Evolutionary conservation across 225 moss, liverwort and hornwort species (phyloP).

Genomic region (Lunularia cruciata): DNA sequence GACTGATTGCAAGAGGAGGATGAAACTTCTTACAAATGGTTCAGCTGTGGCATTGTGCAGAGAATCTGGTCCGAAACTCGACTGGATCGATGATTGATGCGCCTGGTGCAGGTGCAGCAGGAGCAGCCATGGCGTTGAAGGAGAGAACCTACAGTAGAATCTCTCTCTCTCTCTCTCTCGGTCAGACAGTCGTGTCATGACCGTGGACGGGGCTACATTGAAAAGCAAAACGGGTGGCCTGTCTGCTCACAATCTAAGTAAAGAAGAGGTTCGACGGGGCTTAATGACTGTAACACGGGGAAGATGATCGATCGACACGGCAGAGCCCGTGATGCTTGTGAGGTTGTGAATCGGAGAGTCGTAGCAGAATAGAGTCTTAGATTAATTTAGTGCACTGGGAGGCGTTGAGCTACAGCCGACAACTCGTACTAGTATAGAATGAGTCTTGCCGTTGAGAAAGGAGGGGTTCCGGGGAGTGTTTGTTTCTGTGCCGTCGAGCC

Average conservation of each 20-base stretch:
- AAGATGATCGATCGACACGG: neutral
- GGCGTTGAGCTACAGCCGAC: neutral
- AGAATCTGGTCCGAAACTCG: neutral
- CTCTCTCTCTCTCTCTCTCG: neutral
- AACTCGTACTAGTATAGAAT: neutral
- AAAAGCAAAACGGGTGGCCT: neutral
- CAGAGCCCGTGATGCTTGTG: too few relatives aligned
- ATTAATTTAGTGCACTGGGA: too few relatives aligned
- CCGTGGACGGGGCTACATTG: slow-evolving; percentile 4
- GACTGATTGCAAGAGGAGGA: too few relatives aligned
- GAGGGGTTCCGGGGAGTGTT: neutral
- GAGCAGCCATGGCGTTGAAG: neutral
- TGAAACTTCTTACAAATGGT: too few relatives aligned
- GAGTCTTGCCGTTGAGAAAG: neutral
- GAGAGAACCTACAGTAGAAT: neutral
- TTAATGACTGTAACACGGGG: neutral
- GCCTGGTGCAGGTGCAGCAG: too few relatives aligned
- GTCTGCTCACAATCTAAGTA: neutral
- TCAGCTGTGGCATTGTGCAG: too few relatives aligned
- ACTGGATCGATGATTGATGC: neutral
- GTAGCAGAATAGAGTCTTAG: too few relatives aligned
- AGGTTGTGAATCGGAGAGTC: too few relatives aligned
- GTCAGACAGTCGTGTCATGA: neutral
- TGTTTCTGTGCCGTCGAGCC: slow-evolving; percentile 1
- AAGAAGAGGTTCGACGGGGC: neutral